Percentiles rank a stretch among this genome's conserved stretches.
Evolutionary conservation across 1,284 basidiomycete genomes (phyloP).

Genomic region (Apiotrichum sp.): DNA sequence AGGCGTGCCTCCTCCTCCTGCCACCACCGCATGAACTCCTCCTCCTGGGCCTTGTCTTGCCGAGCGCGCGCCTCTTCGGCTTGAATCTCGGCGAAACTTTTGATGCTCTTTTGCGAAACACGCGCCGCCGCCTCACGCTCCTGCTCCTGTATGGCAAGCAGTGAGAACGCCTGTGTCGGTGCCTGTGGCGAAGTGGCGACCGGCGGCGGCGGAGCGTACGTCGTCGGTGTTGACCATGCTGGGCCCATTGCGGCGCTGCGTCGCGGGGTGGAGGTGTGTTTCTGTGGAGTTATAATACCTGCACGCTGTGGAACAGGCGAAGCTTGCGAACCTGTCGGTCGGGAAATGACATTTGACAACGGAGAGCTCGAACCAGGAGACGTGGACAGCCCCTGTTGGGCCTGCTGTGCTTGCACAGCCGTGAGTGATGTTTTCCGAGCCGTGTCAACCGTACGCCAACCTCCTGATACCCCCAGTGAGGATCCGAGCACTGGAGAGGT

Average conservation of each 20-base stretch:
- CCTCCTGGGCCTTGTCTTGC: constrained; percentile 56
- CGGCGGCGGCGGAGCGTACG: constrained; percentile 18
- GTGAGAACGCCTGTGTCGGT: constrained; percentile 54
- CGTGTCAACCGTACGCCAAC: constrained; percentile 28
- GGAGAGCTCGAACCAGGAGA: neutral
- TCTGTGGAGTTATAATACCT: neutral
- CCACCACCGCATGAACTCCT: constrained; percentile 81
- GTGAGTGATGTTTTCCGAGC: constrained; percentile 26
- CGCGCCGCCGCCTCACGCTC: constrained; percentile 56
- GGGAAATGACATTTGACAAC: neutral
- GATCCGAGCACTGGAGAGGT: constrained; percentile 1
- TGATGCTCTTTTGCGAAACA: constrained; percentile 49
- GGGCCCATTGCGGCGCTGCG: constrained; percentile 1
- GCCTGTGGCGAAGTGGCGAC: neutral
- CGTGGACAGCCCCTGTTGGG: neutral
- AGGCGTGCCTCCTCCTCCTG: constrained; percentile 64
- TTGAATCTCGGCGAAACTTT: constrained; percentile 73
- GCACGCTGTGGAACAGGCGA: constrained; percentile 15
- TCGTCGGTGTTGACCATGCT: constrained; percentile 18
- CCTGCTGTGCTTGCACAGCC: constrained; percentile 31
- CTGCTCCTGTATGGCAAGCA: constrained; percentile 73
- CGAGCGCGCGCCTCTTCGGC: constrained; percentile 58
- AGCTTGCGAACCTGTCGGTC: constrained; percentile 16
- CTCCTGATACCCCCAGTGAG: neutral
- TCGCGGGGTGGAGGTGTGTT: constrained; percentile 4